Base-by-base conservation (phyloP, 768 basidiomycete species). In the Artomyces pyxidatus region DNA sequence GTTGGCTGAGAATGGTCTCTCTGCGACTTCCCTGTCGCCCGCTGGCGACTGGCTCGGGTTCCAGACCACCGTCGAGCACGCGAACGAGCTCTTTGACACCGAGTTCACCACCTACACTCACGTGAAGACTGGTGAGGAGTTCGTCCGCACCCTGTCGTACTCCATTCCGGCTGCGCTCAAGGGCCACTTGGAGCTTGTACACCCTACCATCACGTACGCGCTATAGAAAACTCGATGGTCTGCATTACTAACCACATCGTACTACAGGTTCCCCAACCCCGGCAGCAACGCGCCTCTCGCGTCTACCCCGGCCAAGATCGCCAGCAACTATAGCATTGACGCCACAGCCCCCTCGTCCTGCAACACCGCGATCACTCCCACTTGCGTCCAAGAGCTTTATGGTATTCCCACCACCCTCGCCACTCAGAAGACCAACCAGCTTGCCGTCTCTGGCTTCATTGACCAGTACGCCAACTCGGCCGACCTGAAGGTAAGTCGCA, bases 301-400 rank as follows among this genome's bases (percentile, higher is more conserved):
- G 17, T 23, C 40, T 1, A 2, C 40, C 14, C 40, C 17, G 40
- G 17, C 16, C 8, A 42, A 42, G 11, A 17, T 17, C n/a, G 17
- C 26, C n/a, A 7, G 6, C 30, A 23, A 17, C 8, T n/a, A n/a
- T n/a, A n/a, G n/a, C n/a, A n/a, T n/a, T n/a, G n/a, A n/a, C n/a
- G n/a, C n/a, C n/a, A 23, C 30, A 2, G 30, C 35, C 5, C 45
- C 45, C 11, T n/a, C 35, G 21, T 21, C 19, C 23, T 46, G 45
- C 19, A 22, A 19, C 5, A 19, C n/a, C 16, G 41, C 30, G 6
- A 47, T 64, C 42, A 65, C 61, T 3, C 65, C 66, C 0, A 48
- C 58, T 2, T 68, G 63, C 30, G 32, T 68, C 7, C 64, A 67
- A 42, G 63, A 61, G 9, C 41, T 68, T 8, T 71, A 68, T 51